Base-by-base conservation (phyloP, 805 yeast species). In the Cyberlindnera samutprakarnensis region DNA sequence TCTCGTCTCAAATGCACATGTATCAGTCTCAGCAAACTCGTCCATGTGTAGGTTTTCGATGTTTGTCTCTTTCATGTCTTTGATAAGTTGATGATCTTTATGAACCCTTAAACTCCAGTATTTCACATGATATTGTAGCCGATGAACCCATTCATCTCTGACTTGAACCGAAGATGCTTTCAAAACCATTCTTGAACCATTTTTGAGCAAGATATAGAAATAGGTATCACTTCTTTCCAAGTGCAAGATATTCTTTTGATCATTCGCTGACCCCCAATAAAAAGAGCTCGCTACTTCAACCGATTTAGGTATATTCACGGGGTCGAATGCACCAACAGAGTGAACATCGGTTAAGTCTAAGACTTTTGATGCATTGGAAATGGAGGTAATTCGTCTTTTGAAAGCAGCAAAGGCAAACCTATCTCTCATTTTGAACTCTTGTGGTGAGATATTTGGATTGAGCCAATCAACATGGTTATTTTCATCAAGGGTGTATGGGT, bases 81-180 rank as follows among this genome's bases (percentile, higher is more conserved):
- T 28, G 8, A 65, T 33, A 17, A 30, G 18, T 8, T 35, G 30
- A 7, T 18, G 31, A 35, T 74, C 78, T 8, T 66, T 63, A 2
- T 44, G 45, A 17, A 51, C 56, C 30, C 74, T 61, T 9, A 47
- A 36, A 15, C 48, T 59, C 96, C 96, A 88, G 51, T 78, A 88
- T 2, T 38, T 38, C 7, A 47, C 46, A 14, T 79, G 44, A 5
- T 57, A 55, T 0, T 35, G 39, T 21, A 88, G 55, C 31, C 73
- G 56, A 1, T 16, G n/a, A 0, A 79, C 64, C 97, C 96, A 88
- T 39, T 69, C 71, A 42, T 75, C 70, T 28, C 90, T 61, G 0
- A 68, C 46, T 0, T 20, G 22, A 13, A 59, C 42, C 37, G 62
- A 60, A 3, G 75, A 72, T 0, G 92, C 85, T 35, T 76, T 71